Evolutionary conservation across 345 rosid species (phyloP).

Genomic region (Brassica incana): DNA sequence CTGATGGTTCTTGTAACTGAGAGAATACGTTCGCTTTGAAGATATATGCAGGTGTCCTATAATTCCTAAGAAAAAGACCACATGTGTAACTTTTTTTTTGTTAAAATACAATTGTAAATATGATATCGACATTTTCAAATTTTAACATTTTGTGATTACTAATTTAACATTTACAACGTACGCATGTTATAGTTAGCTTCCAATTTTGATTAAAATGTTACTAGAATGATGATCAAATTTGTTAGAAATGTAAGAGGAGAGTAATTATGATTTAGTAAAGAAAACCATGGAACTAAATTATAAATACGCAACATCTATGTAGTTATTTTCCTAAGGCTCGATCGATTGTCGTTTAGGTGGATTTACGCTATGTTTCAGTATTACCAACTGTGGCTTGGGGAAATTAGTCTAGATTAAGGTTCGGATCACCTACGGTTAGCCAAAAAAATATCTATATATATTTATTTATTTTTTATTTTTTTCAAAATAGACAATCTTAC

Average conservation of each 20-base stretch:
- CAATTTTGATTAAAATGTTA: neutral
- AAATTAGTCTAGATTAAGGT: too few species aligned
- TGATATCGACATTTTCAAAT: neutral
- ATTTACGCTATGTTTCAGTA: neutral
- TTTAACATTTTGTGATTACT: neutral
- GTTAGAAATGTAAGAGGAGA: too few species aligned
- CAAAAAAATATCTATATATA: neutral
- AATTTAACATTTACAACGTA: neutral
- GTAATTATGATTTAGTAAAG: neutral
- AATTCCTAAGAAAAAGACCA: neutral
- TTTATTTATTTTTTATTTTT: neutral
- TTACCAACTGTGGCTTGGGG: neutral
- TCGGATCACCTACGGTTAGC: neutral
- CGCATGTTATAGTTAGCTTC: neutral
- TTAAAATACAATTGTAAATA: neutral
- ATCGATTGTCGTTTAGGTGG: neutral
- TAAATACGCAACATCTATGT: neutral
- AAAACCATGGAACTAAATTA: neutral
- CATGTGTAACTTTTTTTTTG: neutral
- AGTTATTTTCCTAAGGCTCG: neutral
- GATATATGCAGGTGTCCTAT: constrained; percentile 4
- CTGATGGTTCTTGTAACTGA: constrained; percentile 19
- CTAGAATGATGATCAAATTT: neutral
- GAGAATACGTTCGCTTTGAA: constrained; percentile 8
- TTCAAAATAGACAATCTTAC: neutral